Conservation (phyloP, 306 rosid genomes). For the Trichosanthes cucumerina region DNA sequence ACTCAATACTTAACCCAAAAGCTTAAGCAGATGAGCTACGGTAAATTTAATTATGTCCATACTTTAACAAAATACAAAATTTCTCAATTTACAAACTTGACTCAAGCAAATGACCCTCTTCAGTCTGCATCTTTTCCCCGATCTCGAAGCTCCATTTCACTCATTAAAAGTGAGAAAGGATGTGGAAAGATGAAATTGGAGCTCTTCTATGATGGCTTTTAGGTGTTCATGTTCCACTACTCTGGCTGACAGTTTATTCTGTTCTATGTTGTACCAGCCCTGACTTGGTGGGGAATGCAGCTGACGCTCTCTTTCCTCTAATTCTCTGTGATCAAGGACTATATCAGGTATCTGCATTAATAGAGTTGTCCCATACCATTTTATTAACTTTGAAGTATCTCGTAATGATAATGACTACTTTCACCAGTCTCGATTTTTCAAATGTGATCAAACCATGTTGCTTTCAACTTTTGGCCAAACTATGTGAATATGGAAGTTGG, state of each 20-base stretch:
- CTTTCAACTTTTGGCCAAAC: neutral
- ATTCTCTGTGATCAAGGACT: conserved; percentile 83
- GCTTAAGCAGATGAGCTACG: neutral
- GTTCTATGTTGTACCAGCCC: conserved; percentile 40
- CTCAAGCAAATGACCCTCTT: neutral
- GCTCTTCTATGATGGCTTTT: neutral
- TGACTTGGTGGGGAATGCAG: conserved; percentile 79
- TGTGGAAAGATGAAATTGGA: neutral
- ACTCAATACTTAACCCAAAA: no score
- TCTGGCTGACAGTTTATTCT: neutral
- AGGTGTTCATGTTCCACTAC: neutral
- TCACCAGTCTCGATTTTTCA: neutral
- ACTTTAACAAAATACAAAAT: neutral
- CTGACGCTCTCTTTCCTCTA: conserved; percentile 90
- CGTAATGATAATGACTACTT: neutral
- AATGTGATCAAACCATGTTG: neutral
- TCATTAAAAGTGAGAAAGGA: neutral
- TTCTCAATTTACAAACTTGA: neutral
- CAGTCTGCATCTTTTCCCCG: neutral
- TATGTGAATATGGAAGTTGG: neutral
- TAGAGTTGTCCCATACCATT: neutral
- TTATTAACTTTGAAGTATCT: neutral
- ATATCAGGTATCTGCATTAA: conserved; percentile 47
- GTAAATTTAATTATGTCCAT: no score
- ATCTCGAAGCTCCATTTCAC: neutral